These are phyloP conservation scores for Fraxinus anomala DNA, from an alignment of 257 asterid genomes.

Conservation along the genomic window DNA sequence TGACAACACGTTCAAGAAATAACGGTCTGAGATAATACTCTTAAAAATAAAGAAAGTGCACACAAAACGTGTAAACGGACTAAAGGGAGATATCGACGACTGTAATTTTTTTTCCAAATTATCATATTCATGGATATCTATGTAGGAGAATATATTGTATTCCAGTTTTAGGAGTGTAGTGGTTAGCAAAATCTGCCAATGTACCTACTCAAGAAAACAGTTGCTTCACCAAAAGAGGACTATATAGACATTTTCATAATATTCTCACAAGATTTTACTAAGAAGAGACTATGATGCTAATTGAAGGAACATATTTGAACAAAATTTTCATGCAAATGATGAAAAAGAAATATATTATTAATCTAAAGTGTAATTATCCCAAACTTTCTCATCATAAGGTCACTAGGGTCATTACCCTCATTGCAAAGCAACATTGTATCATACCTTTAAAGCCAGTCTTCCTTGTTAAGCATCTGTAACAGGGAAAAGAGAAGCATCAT, in stretches of 20 bases:
- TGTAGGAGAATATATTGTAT: background rate
- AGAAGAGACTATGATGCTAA: background rate
- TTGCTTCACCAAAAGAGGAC: conserved; percentile 41
- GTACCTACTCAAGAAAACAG: conserved; percentile 56
- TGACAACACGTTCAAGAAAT: background rate
- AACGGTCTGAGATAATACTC: background rate
- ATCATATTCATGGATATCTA: background rate
- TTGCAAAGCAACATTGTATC: conserved; percentile 32
- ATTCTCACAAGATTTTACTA: background rate
- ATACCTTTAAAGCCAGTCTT: conserved; percentile 42
- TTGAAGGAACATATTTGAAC: background rate
- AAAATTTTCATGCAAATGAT: background rate
- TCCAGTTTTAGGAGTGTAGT: conserved; percentile 19
- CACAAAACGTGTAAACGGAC: background rate
- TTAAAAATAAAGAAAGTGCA: background rate
- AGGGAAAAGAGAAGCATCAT: conserved; percentile 44
- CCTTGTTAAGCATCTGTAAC: conserved; percentile 45
- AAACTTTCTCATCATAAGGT: conserved; percentile 15
- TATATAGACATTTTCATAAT: background rate
- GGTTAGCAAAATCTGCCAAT: conserved; percentile 45
- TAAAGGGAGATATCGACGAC: background rate
- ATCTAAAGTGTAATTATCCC: conserved; percentile 1
- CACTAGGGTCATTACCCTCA: conserved; percentile 33
- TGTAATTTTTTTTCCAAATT: background rate
- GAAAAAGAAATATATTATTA: background rate